Conservation (phyloP, 768 basidiomycete genomes). For the Suillus weaverae region DNA sequence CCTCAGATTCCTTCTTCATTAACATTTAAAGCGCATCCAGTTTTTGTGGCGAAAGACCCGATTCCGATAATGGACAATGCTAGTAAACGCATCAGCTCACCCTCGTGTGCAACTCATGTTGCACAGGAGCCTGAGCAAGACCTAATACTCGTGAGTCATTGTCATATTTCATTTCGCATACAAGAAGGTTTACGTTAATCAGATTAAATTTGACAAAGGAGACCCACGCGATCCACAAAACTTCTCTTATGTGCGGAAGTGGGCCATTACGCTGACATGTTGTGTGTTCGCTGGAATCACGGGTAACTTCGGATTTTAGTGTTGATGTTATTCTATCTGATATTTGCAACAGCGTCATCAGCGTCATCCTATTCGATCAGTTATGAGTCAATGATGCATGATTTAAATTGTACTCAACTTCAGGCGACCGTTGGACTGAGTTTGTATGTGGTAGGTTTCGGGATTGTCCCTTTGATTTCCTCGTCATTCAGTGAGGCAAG, state of each 20-base stretch:
- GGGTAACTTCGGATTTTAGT: conserved; percentile 6
- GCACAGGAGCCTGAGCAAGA: conserved; percentile 9
- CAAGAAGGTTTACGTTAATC: background rate
- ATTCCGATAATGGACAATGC: background rate
- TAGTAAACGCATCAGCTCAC: background rate
- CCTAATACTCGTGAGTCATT: conserved; percentile 16
- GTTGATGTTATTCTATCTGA: conserved; percentile 2
- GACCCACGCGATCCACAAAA: conserved; percentile 37
- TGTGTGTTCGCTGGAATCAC: conserved; percentile 21
- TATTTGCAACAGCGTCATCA: conserved; percentile 38
- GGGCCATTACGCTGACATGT: conserved; percentile 27
- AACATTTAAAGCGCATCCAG: background rate
- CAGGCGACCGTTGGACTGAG: conserved; percentile 46
- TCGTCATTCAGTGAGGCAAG: conserved; percentile 61
- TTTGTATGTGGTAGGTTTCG: conserved; percentile 58
- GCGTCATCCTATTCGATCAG: conserved; percentile 53
- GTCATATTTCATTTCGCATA: background rate
- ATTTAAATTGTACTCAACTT: conserved; percentile 40
- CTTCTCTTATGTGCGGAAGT: conserved; percentile 36
- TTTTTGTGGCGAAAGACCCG: background rate
- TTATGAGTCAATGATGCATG: conserved; percentile 49
- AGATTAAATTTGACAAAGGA: conserved; percentile 36
- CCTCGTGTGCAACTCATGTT: background rate
- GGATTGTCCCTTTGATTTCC: conserved; percentile 55
- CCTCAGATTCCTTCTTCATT: background rate